phyloP scores from a whole-genome alignment of 2,329 filamentous ascomycete genomes.

The Aspergillus sergii region DNA sequence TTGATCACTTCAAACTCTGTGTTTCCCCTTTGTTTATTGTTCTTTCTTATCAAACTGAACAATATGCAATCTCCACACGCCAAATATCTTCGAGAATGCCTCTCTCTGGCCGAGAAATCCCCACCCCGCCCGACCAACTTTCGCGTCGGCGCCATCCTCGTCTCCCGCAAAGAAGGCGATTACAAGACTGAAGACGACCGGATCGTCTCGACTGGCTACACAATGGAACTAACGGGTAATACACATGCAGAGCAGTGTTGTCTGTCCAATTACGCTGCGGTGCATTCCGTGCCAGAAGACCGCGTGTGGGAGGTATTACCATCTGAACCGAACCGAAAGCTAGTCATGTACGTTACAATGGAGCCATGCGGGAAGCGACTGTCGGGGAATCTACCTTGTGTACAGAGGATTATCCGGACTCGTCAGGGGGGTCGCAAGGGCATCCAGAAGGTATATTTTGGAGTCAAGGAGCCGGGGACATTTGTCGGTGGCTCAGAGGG shows the following conservation, averaged over 20 bases:
- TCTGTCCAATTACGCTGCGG: slow-evolving; percentile 65
- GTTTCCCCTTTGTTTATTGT: background rate
- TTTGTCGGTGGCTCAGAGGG: slow-evolving; percentile 86
- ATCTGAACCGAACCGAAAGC: slow-evolving; percentile 43
- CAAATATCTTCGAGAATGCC: slow-evolving; percentile 68
- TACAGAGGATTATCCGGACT: slow-evolving; percentile 71
- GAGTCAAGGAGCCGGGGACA: slow-evolving; percentile 83
- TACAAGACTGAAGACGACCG: slow-evolving; percentile 39
- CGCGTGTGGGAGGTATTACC: slow-evolving; percentile 45
- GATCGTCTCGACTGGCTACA: slow-evolving; percentile 81
- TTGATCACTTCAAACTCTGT: background rate
- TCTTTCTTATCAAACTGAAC: background rate
- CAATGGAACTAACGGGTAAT: slow-evolving; percentile 86
- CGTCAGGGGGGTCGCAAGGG: slow-evolving; percentile 53
- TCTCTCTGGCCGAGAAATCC: slow-evolving; percentile 75
- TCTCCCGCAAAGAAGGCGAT: slow-evolving; percentile 45
- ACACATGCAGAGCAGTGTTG: slow-evolving; percentile 97
- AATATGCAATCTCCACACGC: slow-evolving; percentile 34
- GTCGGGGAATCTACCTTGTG: slow-evolving; percentile 58
- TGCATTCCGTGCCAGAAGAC: slow-evolving; percentile 39
- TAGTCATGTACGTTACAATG: slow-evolving; percentile 86
- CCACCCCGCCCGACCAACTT: slow-evolving; percentile 90
- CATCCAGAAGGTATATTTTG: slow-evolving; percentile 80
- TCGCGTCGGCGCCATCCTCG: slow-evolving; percentile 87
- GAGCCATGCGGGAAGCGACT: slow-evolving; percentile 56